These are phyloP conservation scores for Phialophora tarda DNA, from an alignment of 2,329 filamentous ascomycete genomes.

Conservation along the genomic window DNA sequence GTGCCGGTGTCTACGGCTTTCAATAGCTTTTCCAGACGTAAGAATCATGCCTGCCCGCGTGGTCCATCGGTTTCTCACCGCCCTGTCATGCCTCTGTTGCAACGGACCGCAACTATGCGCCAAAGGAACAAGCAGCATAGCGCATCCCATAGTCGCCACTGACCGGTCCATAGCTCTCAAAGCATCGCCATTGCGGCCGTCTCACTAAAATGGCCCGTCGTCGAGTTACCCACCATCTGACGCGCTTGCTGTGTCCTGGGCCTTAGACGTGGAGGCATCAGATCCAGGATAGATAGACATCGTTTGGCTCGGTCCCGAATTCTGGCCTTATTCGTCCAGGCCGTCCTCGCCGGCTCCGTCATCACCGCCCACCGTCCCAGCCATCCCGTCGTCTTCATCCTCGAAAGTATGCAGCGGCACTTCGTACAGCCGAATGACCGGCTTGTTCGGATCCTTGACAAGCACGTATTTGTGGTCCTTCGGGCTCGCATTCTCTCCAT, in stretches of 20 bases:
- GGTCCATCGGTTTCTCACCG: not conserved
- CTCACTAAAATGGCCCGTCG: no score
- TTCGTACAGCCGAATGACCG: slow-evolving; percentile 88
- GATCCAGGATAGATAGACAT: no score
- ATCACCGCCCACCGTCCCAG: slow-evolving; percentile 57
- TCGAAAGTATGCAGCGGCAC: slow-evolving; percentile 88
- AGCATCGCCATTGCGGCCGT: no score
- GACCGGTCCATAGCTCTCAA: no score
- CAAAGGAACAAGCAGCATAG: not conserved
- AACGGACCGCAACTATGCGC: not conserved
- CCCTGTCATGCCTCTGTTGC: not conserved
- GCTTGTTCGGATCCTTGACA: slow-evolving; percentile 93
- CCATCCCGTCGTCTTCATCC: slow-evolving; percentile 74
- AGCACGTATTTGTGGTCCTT: slow-evolving; percentile 57
- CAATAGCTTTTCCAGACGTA: not conserved
- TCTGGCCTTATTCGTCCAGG: slow-evolving; percentile 51
- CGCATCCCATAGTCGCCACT: no score
- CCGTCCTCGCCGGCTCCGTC: slow-evolving; percentile 62
- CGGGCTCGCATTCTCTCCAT: slow-evolving; percentile 28
- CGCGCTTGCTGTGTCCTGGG: no score
- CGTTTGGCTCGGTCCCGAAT: not conserved
- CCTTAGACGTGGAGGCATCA: no score
- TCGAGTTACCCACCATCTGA: no score
- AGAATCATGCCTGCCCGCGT: not conserved
- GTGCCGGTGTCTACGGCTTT: not conserved